These are phyloP conservation scores for Calonectria hawksworthii DNA, from an alignment of 2,329 filamentous ascomycete species.

Conservation along the genomic window DNA sequence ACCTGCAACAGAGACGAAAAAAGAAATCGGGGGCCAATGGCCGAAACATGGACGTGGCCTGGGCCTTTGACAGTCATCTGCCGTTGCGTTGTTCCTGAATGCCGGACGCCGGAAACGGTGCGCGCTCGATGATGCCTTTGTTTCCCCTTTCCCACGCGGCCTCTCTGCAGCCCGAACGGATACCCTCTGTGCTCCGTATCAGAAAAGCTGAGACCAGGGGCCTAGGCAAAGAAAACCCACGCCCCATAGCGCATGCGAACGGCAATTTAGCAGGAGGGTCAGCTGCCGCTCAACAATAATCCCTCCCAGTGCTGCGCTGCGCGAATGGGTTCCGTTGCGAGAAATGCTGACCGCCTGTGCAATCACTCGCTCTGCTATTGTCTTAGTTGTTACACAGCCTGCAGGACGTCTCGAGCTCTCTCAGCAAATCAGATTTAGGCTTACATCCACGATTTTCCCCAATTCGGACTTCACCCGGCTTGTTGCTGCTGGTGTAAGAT, in stretches of 20 bases:
- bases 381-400: constrained; percentile 13
- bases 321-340: constrained; percentile 27
- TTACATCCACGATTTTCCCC: constrained; percentile 18
- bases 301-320: constrained; percentile 2
- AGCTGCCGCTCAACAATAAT: constrained; percentile 38
- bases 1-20: constrained; percentile 23
- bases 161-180: not conserved
- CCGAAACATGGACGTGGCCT: constrained; percentile 25
- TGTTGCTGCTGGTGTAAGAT: constrained; percentile 11
- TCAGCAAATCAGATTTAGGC: constrained; percentile 16
- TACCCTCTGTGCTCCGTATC: constrained; percentile 6
- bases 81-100: not conserved
- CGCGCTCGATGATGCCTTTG: not conserved
- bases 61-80: constrained; percentile 7
- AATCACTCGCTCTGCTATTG: constrained; percentile 33
- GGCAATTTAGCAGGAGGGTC: constrained; percentile 38
- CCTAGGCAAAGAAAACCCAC: constrained; percentile 30
- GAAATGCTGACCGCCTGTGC: constrained; percentile 41
- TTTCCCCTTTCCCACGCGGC: constrained; percentile 7
- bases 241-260: constrained; percentile 33
- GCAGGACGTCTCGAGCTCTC: constrained; percentile 10
- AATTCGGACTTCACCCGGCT: not conserved
- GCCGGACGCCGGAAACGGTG: constrained; percentile 3
- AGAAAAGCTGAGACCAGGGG: constrained; percentile 39
- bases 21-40: constrained; percentile 5